Evolutionary conservation across 345 rosid genomes (phyloP), one percentile per base, ranked within the genome.

Genomic region (Chamaenerion angustifolium): DNA sequence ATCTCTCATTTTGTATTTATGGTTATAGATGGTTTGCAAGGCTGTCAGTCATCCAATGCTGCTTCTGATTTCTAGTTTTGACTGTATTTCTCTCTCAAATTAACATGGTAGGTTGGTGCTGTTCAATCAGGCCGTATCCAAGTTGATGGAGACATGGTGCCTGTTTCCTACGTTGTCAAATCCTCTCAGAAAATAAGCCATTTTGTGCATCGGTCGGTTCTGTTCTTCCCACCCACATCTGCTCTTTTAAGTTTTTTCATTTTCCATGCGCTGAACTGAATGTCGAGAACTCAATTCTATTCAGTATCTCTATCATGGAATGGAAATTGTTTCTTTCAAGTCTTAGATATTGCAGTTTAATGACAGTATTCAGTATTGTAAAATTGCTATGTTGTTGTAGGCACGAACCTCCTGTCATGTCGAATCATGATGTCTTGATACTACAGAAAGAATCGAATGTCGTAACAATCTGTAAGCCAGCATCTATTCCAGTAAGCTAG

Each of bases 321-420:
- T 31, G 37, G 37, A 4, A 31, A 8, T 8, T 31, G 37, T 31
- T 31, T 31, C 4, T 31, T 31, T 2, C 37, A 31, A 31, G 37
- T 31, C 8, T 1, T 31, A 31, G 37, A 31, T 31, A 31, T 31
- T 31, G 37, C 37, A 31, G 37, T 31, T 31, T 31, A 31, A 8
- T 41, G 62, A 53, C 25, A 21, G 25, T 21, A 21, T 21, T 21
- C 25, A 21, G 25, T 21, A 21, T 21, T 21, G 25, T 71, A 70
- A 72, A 67, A 62, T 50, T 42, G 45, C 41, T 42, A 76, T 60
- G 67, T 7, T 31, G 56, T 60, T 81, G 66, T 68, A 92, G 98
- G 86, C 96, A 84, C 70, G 98, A 92, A 68, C 94, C 94, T 0
- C 90, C 88, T 4, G 90, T 77, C 50, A 74, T 74, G 79, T 79